Percentiles rank a stretch among this genome's conserved stretches.
Evolutionary conservation across 108 stramenopile species (phyloP).

Genomic region (Nitzschia inconspicua): DNA sequence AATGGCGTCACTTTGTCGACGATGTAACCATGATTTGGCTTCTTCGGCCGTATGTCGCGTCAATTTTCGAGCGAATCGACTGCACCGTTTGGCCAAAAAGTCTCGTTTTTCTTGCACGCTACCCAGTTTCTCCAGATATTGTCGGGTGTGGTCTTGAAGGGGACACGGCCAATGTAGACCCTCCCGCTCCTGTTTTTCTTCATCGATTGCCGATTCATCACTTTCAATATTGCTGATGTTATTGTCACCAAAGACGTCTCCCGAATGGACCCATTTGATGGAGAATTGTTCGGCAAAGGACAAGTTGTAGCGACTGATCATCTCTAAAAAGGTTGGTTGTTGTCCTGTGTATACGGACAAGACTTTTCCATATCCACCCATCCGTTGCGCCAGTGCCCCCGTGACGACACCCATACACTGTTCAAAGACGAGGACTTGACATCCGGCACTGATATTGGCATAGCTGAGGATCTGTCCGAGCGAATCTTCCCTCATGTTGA

Average conservation of each 20-base stretch:
- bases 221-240: not conserved
- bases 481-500: constrained; percentile 79
- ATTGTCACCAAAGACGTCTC: constrained; percentile 57
- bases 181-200: constrained; percentile 56
- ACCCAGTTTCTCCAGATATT: constrained; percentile 49
- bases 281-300: constrained; percentile 47
- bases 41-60: constrained; percentile 63
- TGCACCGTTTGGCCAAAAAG: constrained; percentile 76
- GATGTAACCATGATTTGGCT: constrained; percentile 36
- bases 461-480: constrained; percentile 74
- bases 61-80: constrained; percentile 72
- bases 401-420: constrained; percentile 66
- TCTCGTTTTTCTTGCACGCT: constrained; percentile 34
- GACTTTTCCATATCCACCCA: constrained; percentile 86
- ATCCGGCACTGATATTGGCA: constrained; percentile 83
- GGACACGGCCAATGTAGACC: constrained; percentile 68
- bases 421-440: constrained; percentile 69
- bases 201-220: constrained; percentile 47
- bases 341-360: constrained; percentile 63
- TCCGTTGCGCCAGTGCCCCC: constrained; percentile 64
- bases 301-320: constrained; percentile 66
- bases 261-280: constrained; percentile 71
- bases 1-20: constrained; percentile 62
- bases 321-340: constrained; percentile 71
- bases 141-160: constrained; percentile 68